Conservation (phyloP, 2,329 filamentous ascomycete species). For the Alternaria alternata region DNA sequence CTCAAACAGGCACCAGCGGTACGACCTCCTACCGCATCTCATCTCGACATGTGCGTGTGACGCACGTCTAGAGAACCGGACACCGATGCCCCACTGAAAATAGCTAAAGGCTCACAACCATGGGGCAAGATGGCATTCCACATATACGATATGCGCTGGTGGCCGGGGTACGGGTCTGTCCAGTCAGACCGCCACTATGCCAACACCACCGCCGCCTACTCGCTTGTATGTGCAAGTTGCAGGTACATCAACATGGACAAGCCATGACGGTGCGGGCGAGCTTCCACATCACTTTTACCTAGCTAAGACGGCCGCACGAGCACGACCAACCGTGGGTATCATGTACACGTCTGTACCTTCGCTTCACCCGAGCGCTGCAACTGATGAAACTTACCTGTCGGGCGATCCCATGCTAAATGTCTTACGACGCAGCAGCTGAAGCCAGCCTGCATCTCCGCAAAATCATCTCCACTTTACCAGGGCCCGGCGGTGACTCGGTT, state of each 20-base stretch:
- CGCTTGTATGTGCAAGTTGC: conserved; percentile 19
- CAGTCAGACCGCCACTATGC: conserved; percentile 14
- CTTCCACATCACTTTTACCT: neutral
- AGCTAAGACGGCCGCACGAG: conserved; percentile 9
- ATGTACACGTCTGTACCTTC: conserved; percentile 22
- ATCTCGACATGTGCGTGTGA: conserved; percentile 9
- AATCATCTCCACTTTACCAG: conserved; percentile 13
- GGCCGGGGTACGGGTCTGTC: conserved; percentile 13
- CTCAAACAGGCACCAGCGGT: conserved; percentile 7
- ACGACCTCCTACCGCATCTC: conserved; percentile 11
- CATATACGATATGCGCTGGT: conserved; percentile 8
- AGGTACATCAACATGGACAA: conserved; percentile 13
- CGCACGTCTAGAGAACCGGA: neutral
- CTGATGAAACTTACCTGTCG: conserved; percentile 23
- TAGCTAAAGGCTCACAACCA: conserved; percentile 6
- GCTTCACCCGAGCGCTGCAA: conserved; percentile 17
- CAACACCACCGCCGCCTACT: conserved; percentile 12
- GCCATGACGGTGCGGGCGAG: neutral
- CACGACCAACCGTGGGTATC: conserved; percentile 11
- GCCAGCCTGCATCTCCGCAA: conserved; percentile 18
- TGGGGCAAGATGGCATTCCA: conserved; percentile 11
- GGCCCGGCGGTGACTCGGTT: conserved; percentile 26
- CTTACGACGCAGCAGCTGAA: conserved; percentile 24
- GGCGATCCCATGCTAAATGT: conserved; percentile 25
- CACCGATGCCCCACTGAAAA: conserved; percentile 2